Evolutionary conservation across 176 grass and related monocot species (phyloP), one percentile per base, ranked within the genome.

Genomic region (Carex scoparia): DNA sequence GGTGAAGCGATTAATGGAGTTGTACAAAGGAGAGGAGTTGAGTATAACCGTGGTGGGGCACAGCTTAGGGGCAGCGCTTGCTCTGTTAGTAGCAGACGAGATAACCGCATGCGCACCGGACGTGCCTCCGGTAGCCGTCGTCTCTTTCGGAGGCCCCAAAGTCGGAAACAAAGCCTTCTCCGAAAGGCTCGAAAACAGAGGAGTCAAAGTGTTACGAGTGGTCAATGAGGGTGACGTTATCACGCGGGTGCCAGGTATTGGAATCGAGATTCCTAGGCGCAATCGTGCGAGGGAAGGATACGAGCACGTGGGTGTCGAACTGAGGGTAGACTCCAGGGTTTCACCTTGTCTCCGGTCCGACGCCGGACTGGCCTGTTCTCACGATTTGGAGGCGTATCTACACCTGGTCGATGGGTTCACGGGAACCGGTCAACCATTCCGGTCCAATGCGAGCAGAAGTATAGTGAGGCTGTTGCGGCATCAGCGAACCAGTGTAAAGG

Each of bases 381-480:
- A 97, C 84, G 95, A 97, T 81, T 85, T 97, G 4, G 95, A 97
- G 90, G 81, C 95, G 4, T 97, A 97, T 88, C 83, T 97, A 14
- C 95, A 97, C 86, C 87, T 97, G 81, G 88, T 97, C 84, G 95
- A 97, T 84, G 95, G 95, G 1, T 97, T 94, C 91, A 88, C 84
- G 19, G 91, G 86, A 48, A 89, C 91, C 68, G 95, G 95, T 0
- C 61, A 37, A 1, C 92, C 92, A 13, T 97, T 97, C 69, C 86
- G 95, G 30, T 55, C 90, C 79, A 88, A 94, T 87, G 90, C 95
- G 16, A 81, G 89, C 0, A 89, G 95, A 28, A 94, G 92, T 75
- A 87, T 97, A 1, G 89, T 89, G 37, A 87, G 89, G 6, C 78
- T 97, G 53, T 85, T 97, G 84, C 87, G 89, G 86, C 3, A 87